phyloP scores from a whole-genome alignment of 176 grass and related monocot species.

The Carex pumila region DNA sequence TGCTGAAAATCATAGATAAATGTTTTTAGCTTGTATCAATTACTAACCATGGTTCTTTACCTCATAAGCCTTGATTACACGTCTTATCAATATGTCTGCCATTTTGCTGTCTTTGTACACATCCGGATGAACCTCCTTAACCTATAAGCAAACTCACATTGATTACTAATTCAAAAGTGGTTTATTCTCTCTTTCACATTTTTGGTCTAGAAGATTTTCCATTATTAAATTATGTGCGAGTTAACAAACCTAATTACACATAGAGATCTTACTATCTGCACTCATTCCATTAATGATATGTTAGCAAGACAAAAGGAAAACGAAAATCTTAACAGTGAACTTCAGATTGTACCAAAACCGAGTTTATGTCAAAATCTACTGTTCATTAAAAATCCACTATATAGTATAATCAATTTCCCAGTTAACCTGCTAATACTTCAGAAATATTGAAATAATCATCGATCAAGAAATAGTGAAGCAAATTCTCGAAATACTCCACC shows the following conservation, averaged over 20 bases:
- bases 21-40: not conserved
- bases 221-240: not conserved
- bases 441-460: not conserved
- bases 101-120: slow-evolving; percentile 29
- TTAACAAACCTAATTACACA: not conserved
- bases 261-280: not conserved
- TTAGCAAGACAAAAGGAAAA: not conserved
- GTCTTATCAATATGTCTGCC: slow-evolving; percentile 34
- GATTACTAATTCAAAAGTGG: not conserved
- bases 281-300: not conserved
- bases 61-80: slow-evolving; percentile 39
- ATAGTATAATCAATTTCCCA: not conserved
- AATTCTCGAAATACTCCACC: too few relatives aligned
- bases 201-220: not conserved
- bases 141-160: slow-evolving; percentile 20
- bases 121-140: slow-evolving; percentile 46
- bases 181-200: not conserved
- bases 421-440: not conserved
- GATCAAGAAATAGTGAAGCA: too few relatives aligned
- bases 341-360: not conserved
- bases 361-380: not conserved
- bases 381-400: not conserved
- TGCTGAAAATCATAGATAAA: not conserved
- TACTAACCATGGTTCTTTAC: slow-evolving; percentile 1
- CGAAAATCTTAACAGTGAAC: not conserved